Conservation (phyloP, 345 rosid species). For the Gossypium arboreum region DNA sequence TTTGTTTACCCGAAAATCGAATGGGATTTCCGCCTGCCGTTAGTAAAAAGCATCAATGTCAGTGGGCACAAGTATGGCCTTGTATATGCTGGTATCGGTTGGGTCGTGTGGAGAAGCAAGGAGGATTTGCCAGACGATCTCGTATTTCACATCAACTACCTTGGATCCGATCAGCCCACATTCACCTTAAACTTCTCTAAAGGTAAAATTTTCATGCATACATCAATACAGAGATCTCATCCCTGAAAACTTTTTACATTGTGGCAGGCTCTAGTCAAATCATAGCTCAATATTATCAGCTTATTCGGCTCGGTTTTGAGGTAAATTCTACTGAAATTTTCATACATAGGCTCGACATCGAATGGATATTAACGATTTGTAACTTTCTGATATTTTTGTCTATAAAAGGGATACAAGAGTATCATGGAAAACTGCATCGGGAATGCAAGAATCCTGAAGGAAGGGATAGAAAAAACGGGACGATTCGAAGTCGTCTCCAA, state of each 20-base stretch:
- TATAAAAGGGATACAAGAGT: slow-evolving; percentile 20
- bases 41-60: slow-evolving; percentile 73
- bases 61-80: slow-evolving; percentile 43
- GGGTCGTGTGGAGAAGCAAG: slow-evolving; percentile 79
- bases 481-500: slow-evolving; percentile 60
- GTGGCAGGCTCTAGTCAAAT: slow-evolving; percentile 57
- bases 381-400: slow-evolving; percentile 16
- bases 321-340: slow-evolving; percentile 8
- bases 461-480: slow-evolving; percentile 57
- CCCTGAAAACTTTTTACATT: background rate
- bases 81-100: slow-evolving; percentile 82
- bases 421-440: slow-evolving; percentile 53
- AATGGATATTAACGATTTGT: background rate
- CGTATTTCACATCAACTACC: slow-evolving; percentile 77
- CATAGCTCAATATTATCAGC: slow-evolving; percentile 51
- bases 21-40: slow-evolving; percentile 82
- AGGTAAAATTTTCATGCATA: slow-evolving; percentile 32
- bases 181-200: slow-evolving; percentile 87
- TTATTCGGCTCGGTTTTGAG: slow-evolving; percentile 46
- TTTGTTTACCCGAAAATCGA: slow-evolving; percentile 66
- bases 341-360: too few relatives aligned
- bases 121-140: slow-evolving; percentile 82
- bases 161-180: slow-evolving; percentile 31
- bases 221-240: background rate
- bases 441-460: slow-evolving; percentile 48